Evolutionary conservation across 1,284 basidiomycete species (phyloP).

Genomic region (Leccinum subrobustum): DNA sequence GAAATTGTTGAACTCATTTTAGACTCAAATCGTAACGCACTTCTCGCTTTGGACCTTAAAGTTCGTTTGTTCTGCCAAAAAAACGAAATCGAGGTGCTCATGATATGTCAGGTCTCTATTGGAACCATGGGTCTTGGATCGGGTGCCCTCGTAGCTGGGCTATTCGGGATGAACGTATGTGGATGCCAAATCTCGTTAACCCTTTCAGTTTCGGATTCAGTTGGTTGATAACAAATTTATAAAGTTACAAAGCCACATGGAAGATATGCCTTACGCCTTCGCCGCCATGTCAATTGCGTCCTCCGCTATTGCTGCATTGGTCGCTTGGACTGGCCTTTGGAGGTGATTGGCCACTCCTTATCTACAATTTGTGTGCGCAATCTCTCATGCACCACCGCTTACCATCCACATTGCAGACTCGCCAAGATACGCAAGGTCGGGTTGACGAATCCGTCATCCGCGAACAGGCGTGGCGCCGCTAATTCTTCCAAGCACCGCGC

Average conservation of each 20-base stretch:
- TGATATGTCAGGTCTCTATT: slow-evolving; percentile 72
- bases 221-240: slow-evolving; percentile 17
- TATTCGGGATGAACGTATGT: slow-evolving; percentile 96
- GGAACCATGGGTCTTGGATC: slow-evolving; percentile 89
- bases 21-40: slow-evolving; percentile 92
- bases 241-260: slow-evolving; percentile 69
- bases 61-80: slow-evolving; percentile 36
- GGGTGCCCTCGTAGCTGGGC: slow-evolving; percentile 89
- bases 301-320: slow-evolving; percentile 50
- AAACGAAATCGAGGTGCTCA: slow-evolving; percentile 6
- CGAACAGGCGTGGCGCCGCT: slow-evolving; percentile 12
- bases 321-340: slow-evolving; percentile 61
- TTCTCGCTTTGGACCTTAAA: slow-evolving; percentile 90
- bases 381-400: slow-evolving; percentile 5
- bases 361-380: slow-evolving; percentile 11
- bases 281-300: slow-evolving; percentile 58
- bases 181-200: slow-evolving; percentile 16
- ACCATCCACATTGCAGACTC: slow-evolving; percentile 34
- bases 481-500: slow-evolving; percentile 32
- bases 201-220: slow-evolving; percentile 25
- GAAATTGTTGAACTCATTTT: slow-evolving; percentile 97
- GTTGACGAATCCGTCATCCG: slow-evolving; percentile 41
- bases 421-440: slow-evolving; percentile 53
- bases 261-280: slow-evolving; percentile 69
- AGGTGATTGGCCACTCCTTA: slow-evolving; percentile 41